A percentile compares a stretch with the other conserved stretches of the same genome.
phyloP scores from a whole-genome alignment of 169 alveolate genomes.

The Besnoitia besnoiti region DNA sequence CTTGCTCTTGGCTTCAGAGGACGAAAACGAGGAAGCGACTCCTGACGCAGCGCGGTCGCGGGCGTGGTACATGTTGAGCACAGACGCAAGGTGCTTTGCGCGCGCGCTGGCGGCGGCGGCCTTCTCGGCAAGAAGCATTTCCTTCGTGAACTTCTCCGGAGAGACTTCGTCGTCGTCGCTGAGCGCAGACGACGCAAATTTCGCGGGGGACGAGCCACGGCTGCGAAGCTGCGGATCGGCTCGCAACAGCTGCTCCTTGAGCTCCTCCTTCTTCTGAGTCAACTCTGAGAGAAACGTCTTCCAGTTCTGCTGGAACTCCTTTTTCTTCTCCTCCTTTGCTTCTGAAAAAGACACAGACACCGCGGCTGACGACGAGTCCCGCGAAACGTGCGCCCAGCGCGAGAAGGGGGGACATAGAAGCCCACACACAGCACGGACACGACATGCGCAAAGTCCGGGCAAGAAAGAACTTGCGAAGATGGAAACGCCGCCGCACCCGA shows the following conservation, averaged over 20 bases:
- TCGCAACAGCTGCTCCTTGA: slow-evolving; percentile 6
- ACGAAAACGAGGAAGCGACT: neutral
- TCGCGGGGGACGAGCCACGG: neutral
- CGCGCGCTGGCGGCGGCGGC: neutral
- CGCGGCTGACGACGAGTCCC: too few species aligned
- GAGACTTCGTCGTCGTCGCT: neutral
- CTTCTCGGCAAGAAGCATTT: neutral
- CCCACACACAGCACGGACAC: too few species aligned
- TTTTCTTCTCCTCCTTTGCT: slow-evolving; percentile 28
- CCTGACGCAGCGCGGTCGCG: neutral
- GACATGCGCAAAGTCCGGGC: too few species aligned
- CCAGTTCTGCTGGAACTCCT: slow-evolving; percentile 1
- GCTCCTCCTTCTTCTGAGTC: neutral
- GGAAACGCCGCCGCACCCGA: too few species aligned
- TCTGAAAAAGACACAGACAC: neutral
- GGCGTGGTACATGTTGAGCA: neutral
- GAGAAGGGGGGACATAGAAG: too few species aligned
- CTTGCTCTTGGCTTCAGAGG: neutral
- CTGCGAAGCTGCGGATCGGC: neutral
- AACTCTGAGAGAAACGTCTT: neutral
- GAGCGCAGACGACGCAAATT: neutral
- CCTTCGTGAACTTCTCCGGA: neutral
- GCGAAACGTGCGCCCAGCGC: too few species aligned
- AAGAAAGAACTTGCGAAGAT: too few species aligned
- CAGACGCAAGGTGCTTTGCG: neutral